Percentiles rank a stretch among this genome's conserved stretches.
These are phyloP conservation scores for Fusarium duplospermum DNA, from an alignment of 2,329 filamentous ascomycete genomes.

Conservation along the genomic window DNA sequence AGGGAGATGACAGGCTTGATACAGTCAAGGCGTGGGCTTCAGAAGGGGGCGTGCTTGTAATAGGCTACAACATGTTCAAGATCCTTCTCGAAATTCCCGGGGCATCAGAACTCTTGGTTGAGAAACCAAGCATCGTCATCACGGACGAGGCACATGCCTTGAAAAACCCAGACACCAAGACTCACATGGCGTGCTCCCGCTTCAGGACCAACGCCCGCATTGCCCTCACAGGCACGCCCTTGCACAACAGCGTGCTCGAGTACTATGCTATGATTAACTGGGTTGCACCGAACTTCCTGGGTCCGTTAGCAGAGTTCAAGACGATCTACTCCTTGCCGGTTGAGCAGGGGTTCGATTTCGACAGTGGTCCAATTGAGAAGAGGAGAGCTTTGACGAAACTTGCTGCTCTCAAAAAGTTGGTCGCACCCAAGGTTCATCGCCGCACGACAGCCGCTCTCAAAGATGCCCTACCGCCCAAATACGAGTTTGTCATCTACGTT, in stretches of 20 bases:
- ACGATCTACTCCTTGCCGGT: conserved; percentile 80
- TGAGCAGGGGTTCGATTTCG: conserved; percentile 73
- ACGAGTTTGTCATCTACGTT: conserved; percentile 84
- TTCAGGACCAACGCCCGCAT: conserved; percentile 79
- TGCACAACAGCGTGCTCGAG: conserved; percentile 86
- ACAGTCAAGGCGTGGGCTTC: conserved; percentile 69
- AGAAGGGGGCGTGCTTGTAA: conserved; percentile 77
- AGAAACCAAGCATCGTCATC: conserved; percentile 77
- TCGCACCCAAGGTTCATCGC: conserved; percentile 83
- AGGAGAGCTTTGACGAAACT: conserved; percentile 74
- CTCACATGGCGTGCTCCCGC: conserved; percentile 64
- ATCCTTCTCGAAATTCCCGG: conserved; percentile 49
- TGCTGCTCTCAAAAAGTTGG: conserved; percentile 75
- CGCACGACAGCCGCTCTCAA: conserved; percentile 74
- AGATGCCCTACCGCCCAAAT: conserved; percentile 77
- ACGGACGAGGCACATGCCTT: conserved; percentile 87
- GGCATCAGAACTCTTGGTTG: conserved; percentile 60
- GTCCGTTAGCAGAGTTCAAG: conserved; percentile 74
- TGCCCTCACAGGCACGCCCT: conserved; percentile 86
- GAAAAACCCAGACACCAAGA: conserved; percentile 71
- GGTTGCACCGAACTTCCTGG: conserved; percentile 84
- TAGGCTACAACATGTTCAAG: conserved; percentile 79
- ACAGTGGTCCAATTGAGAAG: conserved; percentile 68
- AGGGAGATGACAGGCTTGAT: conserved; percentile 52
- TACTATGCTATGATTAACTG: conserved; percentile 91